Percentiles rank a stretch among this genome's conserved stretches.
Conservation (phyloP, 768 basidiomycete genomes). For the Naganishia vaughanmartiniae region DNA sequence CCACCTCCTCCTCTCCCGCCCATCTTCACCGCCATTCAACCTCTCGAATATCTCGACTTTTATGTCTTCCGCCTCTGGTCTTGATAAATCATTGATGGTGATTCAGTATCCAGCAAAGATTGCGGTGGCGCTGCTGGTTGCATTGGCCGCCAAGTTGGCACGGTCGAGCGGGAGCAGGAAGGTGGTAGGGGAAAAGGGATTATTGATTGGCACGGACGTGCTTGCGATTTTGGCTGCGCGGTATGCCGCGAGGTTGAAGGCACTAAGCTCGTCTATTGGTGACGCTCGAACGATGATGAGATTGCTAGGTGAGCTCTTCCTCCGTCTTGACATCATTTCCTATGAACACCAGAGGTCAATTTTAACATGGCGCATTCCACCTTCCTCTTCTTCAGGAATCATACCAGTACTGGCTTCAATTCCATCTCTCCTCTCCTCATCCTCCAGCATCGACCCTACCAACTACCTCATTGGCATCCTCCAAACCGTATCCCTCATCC, state of each 20-base stretch:
- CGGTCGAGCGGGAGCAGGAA: constrained; percentile 34
- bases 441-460: constrained; percentile 26
- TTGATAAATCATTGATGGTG: constrained; percentile 49
- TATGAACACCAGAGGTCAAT: constrained; percentile 31
- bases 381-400: constrained; percentile 31
- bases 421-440: constrained; percentile 27
- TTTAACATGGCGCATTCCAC: constrained; percentile 29
- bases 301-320: constrained; percentile 40
- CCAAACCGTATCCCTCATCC: constrained; percentile 41
- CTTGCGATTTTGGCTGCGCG: not conserved
- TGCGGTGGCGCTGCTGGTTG: constrained; percentile 41
- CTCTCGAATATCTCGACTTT: constrained; percentile 21
- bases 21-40: constrained; percentile 61
- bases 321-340: not conserved
- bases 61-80: constrained; percentile 40
- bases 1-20: constrained; percentile 63
- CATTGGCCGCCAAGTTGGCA: constrained; percentile 9
- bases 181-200: constrained; percentile 28
- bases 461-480: constrained; percentile 36
- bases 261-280: constrained; percentile 35
- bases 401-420: constrained; percentile 39
- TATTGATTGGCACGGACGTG: constrained; percentile 1
- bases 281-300: constrained; percentile 50
- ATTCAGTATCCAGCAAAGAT: constrained; percentile 47
- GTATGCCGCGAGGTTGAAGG: constrained; percentile 15